A percentile compares a stretch with the other conserved stretches of the same genome.
Evolutionary conservation across 306 rosid species (phyloP).

Genomic region (Inga leiocalycina): DNA sequence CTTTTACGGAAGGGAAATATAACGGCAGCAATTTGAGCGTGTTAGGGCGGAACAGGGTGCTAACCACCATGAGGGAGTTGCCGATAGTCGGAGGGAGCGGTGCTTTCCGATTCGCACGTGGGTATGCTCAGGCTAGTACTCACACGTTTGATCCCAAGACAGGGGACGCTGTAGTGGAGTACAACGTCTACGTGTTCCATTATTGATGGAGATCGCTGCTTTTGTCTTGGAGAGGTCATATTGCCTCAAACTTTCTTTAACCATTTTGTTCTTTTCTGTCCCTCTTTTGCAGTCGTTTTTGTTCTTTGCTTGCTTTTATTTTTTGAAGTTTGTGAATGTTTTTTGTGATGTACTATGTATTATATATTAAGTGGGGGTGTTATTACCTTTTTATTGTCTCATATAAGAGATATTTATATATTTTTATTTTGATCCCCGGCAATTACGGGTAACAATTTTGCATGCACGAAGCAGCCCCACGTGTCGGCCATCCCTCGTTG

Average conservation of each 20-base stretch:
- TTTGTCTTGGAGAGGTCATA: background rate
- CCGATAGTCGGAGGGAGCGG: conserved; percentile 54
- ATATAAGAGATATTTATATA: background rate
- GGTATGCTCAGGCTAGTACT: conserved; percentile 58
- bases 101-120: conserved; percentile 62
- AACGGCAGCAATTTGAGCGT: conserved; percentile 46
- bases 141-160: conserved; percentile 10
- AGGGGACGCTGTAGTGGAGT: conserved; percentile 55
- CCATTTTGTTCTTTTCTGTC: background rate
- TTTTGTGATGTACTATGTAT: no score
- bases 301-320: no score
- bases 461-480: background rate
- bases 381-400: background rate
- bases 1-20: conserved; percentile 36
- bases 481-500: background rate
- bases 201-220: conserved; percentile 25
- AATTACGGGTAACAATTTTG: background rate
- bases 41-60: conserved; percentile 39
- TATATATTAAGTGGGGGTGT: background rate
- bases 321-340: background rate
- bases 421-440: background rate
- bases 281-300: background rate
- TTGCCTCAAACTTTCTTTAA: background rate
- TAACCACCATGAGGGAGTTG: conserved; percentile 42
- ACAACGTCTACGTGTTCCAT: conserved; percentile 55